Evolutionary conservation across 2,329 filamentous ascomycete species (phyloP), one percentile per base, ranked within the genome.

Genomic region (Apiospora marii): DNA sequence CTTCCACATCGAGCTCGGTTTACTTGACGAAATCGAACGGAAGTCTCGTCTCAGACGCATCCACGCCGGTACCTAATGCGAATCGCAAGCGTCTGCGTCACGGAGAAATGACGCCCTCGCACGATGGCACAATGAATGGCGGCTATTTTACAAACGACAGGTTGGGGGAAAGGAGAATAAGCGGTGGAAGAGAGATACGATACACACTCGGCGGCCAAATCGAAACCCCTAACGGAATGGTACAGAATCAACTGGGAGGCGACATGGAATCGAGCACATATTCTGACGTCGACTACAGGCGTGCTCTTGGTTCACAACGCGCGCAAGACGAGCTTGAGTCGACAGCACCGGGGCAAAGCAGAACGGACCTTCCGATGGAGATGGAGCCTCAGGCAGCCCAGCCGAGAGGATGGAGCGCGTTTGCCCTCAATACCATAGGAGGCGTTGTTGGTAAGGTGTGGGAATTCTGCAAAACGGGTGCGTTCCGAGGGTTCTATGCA

Each of bases 401-500:
- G 30, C 58, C 77, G 0, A 81, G 82, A 19, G 84, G 86, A 49
- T 92, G 90, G 91, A 87, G 88, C 43, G 84, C 85, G 24, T 82
- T 89, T 68, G 88, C 92, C 6, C 84, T 94, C 44, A 88, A 84
- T 53, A 87, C 92, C 0, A 87, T 94, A 10, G 91, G 91, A 1
- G 90, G 87, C 41, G 89, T 93, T 4, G 90, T 93, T 1, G 93
- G 94, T 24, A 96, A 92, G 78, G 91, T 97, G 0, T 95, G 94
- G 89, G 90, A 95, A 76, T 96, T 98, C 78, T 98, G 95, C 84
- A 93, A 86, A 80, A 84, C 85, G 0, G 90, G 88, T 12, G 90
- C 93, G 0, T 97, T 98, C 79, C 88, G 89, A 71, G 95, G 95
- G 0, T 98, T 98, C 81, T 92, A 95, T 74, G 94, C 95, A 16